Conservation (phyloP, 352 stramenopile species). For the Phytopythium montanum region DNA sequence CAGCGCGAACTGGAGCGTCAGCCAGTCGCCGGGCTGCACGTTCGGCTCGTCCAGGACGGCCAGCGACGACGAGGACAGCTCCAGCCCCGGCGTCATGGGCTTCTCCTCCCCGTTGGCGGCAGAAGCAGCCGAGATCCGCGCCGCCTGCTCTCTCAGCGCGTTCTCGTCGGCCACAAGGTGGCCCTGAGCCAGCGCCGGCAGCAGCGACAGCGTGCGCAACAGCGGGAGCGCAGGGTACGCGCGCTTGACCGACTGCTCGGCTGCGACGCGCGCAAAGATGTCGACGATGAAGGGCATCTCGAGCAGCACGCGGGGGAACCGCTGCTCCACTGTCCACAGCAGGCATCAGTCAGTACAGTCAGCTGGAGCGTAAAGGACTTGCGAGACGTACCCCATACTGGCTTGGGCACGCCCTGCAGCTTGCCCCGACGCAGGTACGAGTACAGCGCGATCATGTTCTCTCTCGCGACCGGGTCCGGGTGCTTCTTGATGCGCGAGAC, state of each 20-base stretch:
- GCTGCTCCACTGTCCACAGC: constrained; percentile 38
- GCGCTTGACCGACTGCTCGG: constrained; percentile 66
- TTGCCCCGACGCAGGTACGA: constrained; percentile 74
- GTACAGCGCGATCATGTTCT: constrained; percentile 85
- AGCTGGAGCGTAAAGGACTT: neutral
- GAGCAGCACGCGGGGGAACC: constrained; percentile 63
- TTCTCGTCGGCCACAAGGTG: constrained; percentile 61
- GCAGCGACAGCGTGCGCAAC: constrained; percentile 49
- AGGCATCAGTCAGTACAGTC: neutral
- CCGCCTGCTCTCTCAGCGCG: constrained; percentile 53
- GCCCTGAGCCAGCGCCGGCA: constrained; percentile 70
- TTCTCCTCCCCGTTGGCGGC: constrained; percentile 10
- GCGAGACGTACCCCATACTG: constrained; percentile 42
- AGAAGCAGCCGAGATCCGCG: constrained; percentile 22
- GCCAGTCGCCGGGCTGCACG: constrained; percentile 71
- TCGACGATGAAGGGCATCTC: constrained; percentile 79
- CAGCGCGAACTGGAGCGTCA: constrained; percentile 61
- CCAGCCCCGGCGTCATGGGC: constrained; percentile 6
- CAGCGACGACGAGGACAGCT: constrained; percentile 32
- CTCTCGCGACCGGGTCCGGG: constrained; percentile 54
- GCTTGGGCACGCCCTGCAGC: constrained; percentile 58
- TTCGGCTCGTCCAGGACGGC: constrained; percentile 62
- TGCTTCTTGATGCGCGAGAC: constrained; percentile 79
- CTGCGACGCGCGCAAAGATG: constrained; percentile 59
- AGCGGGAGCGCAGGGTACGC: constrained; percentile 54